phyloP scores from a whole-genome alignment of 306 rosid species.

The Luffa aegyptiaca region DNA sequence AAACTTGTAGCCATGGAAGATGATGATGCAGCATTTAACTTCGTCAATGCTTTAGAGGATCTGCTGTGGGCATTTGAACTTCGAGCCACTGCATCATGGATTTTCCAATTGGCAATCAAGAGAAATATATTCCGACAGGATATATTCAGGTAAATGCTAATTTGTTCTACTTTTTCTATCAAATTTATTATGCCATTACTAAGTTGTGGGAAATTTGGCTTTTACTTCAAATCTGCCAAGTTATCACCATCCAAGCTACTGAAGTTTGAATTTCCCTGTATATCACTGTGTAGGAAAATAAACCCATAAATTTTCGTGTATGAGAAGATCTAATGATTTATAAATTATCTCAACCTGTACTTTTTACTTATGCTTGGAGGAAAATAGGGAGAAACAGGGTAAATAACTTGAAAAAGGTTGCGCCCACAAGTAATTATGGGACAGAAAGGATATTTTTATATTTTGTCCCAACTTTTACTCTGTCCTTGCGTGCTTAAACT shows the following conservation, averaged over 20 bases:
- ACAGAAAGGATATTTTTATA: not conserved
- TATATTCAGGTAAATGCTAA: slow-evolving; percentile 51
- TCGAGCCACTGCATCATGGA: slow-evolving; percentile 92
- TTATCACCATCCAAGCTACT: not conserved
- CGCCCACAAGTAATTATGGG: not conserved
- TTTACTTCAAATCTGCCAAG: not conserved
- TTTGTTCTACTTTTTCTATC: not conserved
- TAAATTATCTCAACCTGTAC: too few species aligned
- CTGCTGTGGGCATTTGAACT: slow-evolving; percentile 95
- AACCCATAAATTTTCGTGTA: not conserved
- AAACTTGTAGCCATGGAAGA: slow-evolving; percentile 56
- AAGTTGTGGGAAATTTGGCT: not conserved
- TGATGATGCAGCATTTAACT: slow-evolving; percentile 85
- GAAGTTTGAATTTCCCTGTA: not conserved
- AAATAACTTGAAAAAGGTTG: not conserved
- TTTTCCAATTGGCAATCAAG: slow-evolving; percentile 78
- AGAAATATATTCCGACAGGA: slow-evolving; percentile 58
- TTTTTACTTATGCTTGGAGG: not conserved
- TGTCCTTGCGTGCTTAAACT: not conserved
- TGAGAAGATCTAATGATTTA: not conserved
- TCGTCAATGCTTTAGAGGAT: slow-evolving; percentile 79
- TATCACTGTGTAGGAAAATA: not conserved
- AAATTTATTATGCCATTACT: not conserved
- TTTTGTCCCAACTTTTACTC: not conserved
- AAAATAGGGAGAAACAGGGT: not conserved